Evolutionary conservation across 2,329 filamentous ascomycete genomes (phyloP).

Genomic region (Penicillium sp.): DNA sequence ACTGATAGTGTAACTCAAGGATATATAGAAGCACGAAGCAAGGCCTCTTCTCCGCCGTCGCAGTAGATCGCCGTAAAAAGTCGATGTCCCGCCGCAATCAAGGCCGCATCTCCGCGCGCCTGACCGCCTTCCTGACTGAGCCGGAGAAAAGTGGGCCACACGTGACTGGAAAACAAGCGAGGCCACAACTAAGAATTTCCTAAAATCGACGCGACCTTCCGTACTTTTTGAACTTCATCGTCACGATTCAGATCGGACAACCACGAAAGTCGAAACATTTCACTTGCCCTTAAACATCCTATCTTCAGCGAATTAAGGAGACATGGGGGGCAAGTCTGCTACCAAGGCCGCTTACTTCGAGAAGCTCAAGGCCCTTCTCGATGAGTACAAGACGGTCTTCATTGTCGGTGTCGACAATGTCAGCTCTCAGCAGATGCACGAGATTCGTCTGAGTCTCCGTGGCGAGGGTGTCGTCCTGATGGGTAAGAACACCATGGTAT

Average conservation of each 20-base stretch:
- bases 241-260: too few species aligned
- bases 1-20: too few species aligned
- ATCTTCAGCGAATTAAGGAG: slow-evolving; percentile 83
- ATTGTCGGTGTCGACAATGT: slow-evolving; percentile 98
- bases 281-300: slow-evolving; percentile 92
- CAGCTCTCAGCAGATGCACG: slow-evolving; percentile 99
- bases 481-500: slow-evolving; percentile 99
- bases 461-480: slow-evolving; percentile 90
- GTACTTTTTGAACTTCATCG: slow-evolving; percentile 14
- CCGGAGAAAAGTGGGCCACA: too few species aligned
- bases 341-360: slow-evolving; percentile 98
- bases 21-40: too few species aligned
- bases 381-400: slow-evolving; percentile 96
- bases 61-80: too few species aligned
- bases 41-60: too few species aligned
- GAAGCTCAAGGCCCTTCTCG: slow-evolving; percentile 65
- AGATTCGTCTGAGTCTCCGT: slow-evolving; percentile 89
- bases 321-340: slow-evolving; percentile 94
- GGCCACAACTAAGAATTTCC: slow-evolving; percentile 32
- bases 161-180: slow-evolving; percentile 33
- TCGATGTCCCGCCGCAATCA: too few species aligned
- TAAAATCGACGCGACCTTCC: slow-evolving; percentile 17
- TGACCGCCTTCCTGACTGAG: too few species aligned
- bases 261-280: too few species aligned
- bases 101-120: too few species aligned